Conservation (phyloP, 2,329 filamentous ascomycete genomes). For the Trichoderma arundinaceum region DNA sequence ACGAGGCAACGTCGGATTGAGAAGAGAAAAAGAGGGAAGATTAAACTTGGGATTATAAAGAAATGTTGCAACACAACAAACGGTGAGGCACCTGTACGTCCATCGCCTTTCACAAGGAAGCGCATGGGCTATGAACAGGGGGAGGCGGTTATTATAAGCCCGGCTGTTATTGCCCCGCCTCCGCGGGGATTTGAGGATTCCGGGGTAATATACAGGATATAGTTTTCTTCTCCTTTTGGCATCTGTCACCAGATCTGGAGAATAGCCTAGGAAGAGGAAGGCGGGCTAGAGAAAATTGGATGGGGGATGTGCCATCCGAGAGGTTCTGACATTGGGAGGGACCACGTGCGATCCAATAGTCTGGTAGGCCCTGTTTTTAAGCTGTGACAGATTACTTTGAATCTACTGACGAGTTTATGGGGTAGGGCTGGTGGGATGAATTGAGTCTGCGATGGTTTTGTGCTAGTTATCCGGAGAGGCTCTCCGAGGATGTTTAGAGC, state of each 20-base stretch:
- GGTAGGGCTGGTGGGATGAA: background rate
- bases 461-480: constrained; percentile 2
- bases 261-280: background rate
- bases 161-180: constrained; percentile 22
- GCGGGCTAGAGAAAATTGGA: background rate
- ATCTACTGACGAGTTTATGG: constrained; percentile 3
- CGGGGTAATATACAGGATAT: constrained; percentile 16
- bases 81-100: constrained; percentile 16
- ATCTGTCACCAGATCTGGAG: background rate
- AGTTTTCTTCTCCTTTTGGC: background rate
- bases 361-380: background rate
- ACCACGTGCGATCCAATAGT: constrained; percentile 14
- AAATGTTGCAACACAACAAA: constrained; percentile 2
- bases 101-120: constrained; percentile 9
- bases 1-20: background rate
- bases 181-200: constrained; percentile 20
- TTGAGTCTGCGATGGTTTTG: constrained; percentile 9
- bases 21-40: background rate
- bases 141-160: constrained; percentile 12
- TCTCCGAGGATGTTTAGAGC: background rate
- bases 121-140: background rate
- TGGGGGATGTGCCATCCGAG: constrained; percentile 20
- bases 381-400: constrained; percentile 1
- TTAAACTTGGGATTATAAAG: background rate
- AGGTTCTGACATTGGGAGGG: background rate